Evolutionary conservation across 2,329 filamentous ascomycete genomes (phyloP), one percentile per base, ranked within the genome.

Genomic region (Pestalotiopsis sp.): DNA sequence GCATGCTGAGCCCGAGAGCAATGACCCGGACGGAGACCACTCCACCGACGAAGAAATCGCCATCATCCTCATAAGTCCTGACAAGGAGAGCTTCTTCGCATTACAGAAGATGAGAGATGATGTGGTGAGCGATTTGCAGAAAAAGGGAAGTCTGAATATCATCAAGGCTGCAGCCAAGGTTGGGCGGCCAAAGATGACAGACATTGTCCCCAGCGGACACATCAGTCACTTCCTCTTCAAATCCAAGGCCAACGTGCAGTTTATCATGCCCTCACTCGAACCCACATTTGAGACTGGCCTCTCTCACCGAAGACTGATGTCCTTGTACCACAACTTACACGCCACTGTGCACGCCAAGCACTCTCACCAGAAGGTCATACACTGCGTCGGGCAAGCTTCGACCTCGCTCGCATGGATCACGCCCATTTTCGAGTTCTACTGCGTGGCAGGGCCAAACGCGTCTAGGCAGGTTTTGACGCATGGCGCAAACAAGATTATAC

Each of bases 221-320:
- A 83, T 98, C 66, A 91, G 92, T 73, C 96, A 99, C 83, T 99
- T 98, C 77, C 82, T 99, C 20, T 99, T 97, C 86, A 99, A 98
- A 81, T 97, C 93, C 17, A 89, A 93, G 69, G 91, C 92, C 23
- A 97, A 99, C 75, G 96, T 99, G 36, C 97, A 99, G 79, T 99
- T 98, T 80, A 92, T 90, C 73, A 97, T 97, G 93, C 92, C 95
- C 1, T 90, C 93, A 0, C 92, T 94, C 70, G 85, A 89, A 11
- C 91, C 93, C 0, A 84, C 90, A 68, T 96, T 96, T 75, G 74
- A 73, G 49, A 73, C 76, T 23, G 78, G 88, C 3, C 82, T 93
- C 61, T 85, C 89, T 57, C 86, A 89, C 64, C 86, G 94, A 77
- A 88, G 90, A 81, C 85, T 98, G 38, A 91, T 98, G 85, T 92